Conservation (phyloP, 352 stramenopile genomes). For the Phytophthora multivora region DNA sequence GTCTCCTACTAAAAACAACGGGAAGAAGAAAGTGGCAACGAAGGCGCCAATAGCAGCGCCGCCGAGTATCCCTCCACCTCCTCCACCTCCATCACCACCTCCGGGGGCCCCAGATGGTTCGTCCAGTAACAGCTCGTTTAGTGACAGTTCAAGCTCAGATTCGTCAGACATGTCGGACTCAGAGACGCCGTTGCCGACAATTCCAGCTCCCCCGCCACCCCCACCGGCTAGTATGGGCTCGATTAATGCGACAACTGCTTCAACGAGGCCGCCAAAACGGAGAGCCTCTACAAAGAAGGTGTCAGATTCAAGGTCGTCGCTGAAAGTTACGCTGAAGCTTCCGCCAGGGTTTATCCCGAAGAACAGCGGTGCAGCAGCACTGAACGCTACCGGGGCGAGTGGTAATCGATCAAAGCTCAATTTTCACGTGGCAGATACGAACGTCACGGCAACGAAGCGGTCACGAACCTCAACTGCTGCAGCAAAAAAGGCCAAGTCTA, state of each 20-base stretch:
- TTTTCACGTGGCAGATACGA: slow-evolving; percentile 49
- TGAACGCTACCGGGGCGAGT: slow-evolving; percentile 2
- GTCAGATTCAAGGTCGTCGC: slow-evolving; percentile 36
- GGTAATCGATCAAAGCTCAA: slow-evolving; percentile 41
- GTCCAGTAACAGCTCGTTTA: slow-evolving; percentile 57
- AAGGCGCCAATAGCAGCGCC: slow-evolving; percentile 5
- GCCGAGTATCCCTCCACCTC: slow-evolving; percentile 32
- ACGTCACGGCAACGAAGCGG: slow-evolving; percentile 33
- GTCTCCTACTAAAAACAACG: slow-evolving; percentile 31
- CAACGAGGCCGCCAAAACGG: slow-evolving; percentile 20
- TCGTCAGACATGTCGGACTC: slow-evolving; percentile 52
- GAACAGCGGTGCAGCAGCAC: slow-evolving; percentile 7
- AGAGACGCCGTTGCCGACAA: slow-evolving; percentile 30
- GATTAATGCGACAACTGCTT: slow-evolving; percentile 16
- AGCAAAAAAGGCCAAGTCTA: slow-evolving; percentile 26
- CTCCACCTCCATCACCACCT: slow-evolving; percentile 39
- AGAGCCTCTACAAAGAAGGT: slow-evolving; percentile 35
- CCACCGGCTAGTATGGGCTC: slow-evolving; percentile 13
- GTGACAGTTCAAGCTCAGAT: slow-evolving; percentile 61
- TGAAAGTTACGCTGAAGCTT: slow-evolving; percentile 67
- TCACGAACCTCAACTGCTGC: slow-evolving; percentile 25
- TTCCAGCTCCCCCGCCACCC: slow-evolving; percentile 30
- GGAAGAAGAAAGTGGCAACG: slow-evolving; percentile 30
- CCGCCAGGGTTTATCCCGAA: slow-evolving; percentile 54
- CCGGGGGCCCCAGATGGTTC: slow-evolving; percentile 32